phyloP scores from a whole-genome alignment of 2,329 filamentous ascomycete species.

The Aspergillus oerlinghausenensis region DNA sequence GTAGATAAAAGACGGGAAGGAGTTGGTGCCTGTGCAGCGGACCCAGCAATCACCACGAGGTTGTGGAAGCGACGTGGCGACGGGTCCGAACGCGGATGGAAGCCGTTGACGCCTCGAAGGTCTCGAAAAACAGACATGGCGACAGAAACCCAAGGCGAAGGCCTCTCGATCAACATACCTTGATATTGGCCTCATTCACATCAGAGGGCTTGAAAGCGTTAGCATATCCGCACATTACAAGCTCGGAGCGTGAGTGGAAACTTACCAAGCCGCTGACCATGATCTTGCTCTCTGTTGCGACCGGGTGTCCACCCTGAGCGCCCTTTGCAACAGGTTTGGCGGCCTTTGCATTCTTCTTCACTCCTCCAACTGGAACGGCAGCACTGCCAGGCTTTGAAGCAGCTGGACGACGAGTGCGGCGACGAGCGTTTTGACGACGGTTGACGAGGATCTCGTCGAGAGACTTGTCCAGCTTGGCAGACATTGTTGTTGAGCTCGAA shows the following conservation, averaged over 20 bases:
- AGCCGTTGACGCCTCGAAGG: slow-evolving; percentile 36
- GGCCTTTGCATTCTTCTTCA: slow-evolving; percentile 68
- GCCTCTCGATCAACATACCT: slow-evolving; percentile 98
- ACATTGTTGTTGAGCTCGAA: slow-evolving; percentile 56
- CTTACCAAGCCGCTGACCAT: slow-evolving; percentile 97
- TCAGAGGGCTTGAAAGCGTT: slow-evolving; percentile 68
- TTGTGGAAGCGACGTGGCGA: slow-evolving; percentile 19
- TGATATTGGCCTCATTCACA: slow-evolving; percentile 95
- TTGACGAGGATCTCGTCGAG: slow-evolving; percentile 95
- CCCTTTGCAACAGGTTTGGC: slow-evolving; percentile 44
- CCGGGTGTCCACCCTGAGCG: slow-evolving; percentile 60
- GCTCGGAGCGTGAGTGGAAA: slow-evolving; percentile 34
- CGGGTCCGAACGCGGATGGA: slow-evolving; percentile 27
- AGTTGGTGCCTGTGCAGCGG: slow-evolving; percentile 31
- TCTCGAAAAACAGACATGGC: slow-evolving; percentile 50
- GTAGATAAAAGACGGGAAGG: slow-evolving; percentile 29
- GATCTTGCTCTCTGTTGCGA: slow-evolving; percentile 82
- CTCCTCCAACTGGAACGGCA: slow-evolving; percentile 73
- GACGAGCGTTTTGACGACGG: slow-evolving; percentile 53
- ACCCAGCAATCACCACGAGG: slow-evolving; percentile 22
- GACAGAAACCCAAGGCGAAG: slow-evolving; percentile 66
- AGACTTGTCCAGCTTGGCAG: slow-evolving; percentile 92
- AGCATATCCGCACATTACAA: slow-evolving; percentile 32
- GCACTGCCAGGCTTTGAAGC: slow-evolving; percentile 39
- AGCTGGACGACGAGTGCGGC: slow-evolving; percentile 42